Evolutionary conservation across 176 grass and related monocot genomes (phyloP), one percentile per base, ranked within the genome.

Genomic region (Hsuehochloa calcarea): DNA sequence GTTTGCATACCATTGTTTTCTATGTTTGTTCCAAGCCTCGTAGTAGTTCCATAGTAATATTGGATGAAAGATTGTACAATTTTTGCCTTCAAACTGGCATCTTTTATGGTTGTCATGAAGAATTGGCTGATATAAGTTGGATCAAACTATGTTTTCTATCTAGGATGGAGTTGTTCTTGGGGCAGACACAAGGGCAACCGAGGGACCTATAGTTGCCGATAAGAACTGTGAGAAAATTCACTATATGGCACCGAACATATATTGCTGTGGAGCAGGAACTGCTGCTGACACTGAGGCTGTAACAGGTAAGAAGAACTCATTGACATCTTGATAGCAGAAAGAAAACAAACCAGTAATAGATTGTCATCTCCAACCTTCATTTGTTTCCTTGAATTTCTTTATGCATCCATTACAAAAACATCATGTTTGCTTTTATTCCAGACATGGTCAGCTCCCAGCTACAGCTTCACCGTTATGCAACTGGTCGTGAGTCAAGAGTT

Each of bases 391-490:
- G 11, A 62, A 70, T 89, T 76, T 15, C 6, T 88, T 49, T 26
- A 0, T 52, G 16, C 11, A 71, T 66, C 44, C 74, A 13, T 66
- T 27, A 26, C 9, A 74, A 40, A 77, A 82, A 34, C 70, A 55
- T 50, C 40, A 23, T 51, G 37, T 83, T 73, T 71, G 71, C 68
- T 70, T 69, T 85, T 25, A 65, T 38, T 68, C 50, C 68, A 98
- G 95, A 98, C 78, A 98, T 98, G 96, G 93, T 98, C 27, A 98
- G 93, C 84, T 98, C 93, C 61, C 91, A 98, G 65, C 85, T 98
- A 68, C 85, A 96, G 72, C 91, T 99, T 80, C 93, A 99, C 86
- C 91, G 91, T 79, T 99, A 96, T 88, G 93, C 93, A 72, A 99
- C 96, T 62, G 79, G 96, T 49, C 90, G 93, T 14, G 96, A 99